These are phyloP conservation scores for Barnettozyma sp. DNA, from an alignment of 805 yeast species.

Conservation along the genomic window DNA sequence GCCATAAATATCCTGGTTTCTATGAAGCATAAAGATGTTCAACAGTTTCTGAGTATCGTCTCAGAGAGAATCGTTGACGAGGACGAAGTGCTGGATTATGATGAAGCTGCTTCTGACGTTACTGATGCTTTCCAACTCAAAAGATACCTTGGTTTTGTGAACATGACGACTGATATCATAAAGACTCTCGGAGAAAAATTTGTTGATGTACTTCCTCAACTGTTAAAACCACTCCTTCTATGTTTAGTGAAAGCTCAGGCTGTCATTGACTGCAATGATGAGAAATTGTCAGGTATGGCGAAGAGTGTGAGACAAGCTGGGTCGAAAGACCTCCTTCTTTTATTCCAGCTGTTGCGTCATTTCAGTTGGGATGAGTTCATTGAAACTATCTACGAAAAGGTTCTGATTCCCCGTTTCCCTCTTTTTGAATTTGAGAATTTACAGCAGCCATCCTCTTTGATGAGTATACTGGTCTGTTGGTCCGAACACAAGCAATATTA, in stretches of 20 bases:
- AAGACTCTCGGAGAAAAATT: constrained; percentile 53
- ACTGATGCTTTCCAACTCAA: constrained; percentile 34
- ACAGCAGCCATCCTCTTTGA: constrained; percentile 74
- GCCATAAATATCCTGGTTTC: constrained; percentile 58
- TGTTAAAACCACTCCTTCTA: constrained; percentile 31
- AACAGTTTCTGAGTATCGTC: constrained; percentile 56
- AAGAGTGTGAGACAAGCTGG: constrained; percentile 60
- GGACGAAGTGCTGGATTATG: constrained; percentile 16
- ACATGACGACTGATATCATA: constrained; percentile 49
- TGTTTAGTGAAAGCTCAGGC: constrained; percentile 47
- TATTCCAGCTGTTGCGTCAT: constrained; percentile 49
- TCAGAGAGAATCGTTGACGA: constrained; percentile 43
- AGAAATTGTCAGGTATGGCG: constrained; percentile 31
- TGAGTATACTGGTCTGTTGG: constrained; percentile 61
- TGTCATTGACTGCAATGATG: constrained; percentile 25
- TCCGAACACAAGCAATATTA: constrained; percentile 39
- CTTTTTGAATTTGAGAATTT: constrained; percentile 70
- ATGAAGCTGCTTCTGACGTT: constrained; percentile 18
- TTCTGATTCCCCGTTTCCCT: constrained; percentile 59
- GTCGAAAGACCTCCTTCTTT: constrained; percentile 50
- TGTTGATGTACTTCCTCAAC: constrained; percentile 33
- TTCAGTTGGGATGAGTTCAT: constrained; percentile 53
- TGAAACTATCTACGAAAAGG: constrained; percentile 40
- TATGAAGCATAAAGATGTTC: constrained; percentile 44
- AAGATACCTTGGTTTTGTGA: constrained; percentile 57